These are phyloP conservation scores for Rubroboletus satanas DNA, from an alignment of 768 basidiomycete species.

Conservation along the genomic window DNA sequence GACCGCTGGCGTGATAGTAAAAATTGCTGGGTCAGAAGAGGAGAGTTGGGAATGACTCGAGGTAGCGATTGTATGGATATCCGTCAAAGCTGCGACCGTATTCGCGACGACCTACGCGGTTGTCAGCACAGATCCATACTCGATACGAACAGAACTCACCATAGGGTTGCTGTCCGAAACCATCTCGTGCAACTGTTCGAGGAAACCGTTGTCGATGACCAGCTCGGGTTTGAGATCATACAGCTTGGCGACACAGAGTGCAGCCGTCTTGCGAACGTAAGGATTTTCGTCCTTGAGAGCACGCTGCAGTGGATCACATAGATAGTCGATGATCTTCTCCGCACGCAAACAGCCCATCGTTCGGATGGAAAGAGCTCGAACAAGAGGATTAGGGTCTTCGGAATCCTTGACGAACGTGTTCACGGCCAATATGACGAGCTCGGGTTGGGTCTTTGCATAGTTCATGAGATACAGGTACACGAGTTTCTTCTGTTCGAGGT, in stretches of 20 bases:
- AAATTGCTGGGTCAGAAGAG: slow-evolving; percentile 61
- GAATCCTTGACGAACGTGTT: slow-evolving; percentile 99
- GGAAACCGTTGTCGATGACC: slow-evolving; percentile 91
- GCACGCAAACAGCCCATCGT: slow-evolving; percentile 98
- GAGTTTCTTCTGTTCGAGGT: slow-evolving; percentile 99
- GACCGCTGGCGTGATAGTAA: slow-evolving; percentile 77
- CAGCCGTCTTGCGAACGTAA: slow-evolving; percentile 97
- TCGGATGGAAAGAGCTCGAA: slow-evolving; percentile 92
- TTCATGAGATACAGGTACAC: slow-evolving; percentile 99
- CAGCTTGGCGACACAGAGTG: slow-evolving; percentile 93
- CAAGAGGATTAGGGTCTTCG: slow-evolving; percentile 94
- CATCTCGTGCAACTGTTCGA: slow-evolving; percentile 87
- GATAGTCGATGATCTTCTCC: slow-evolving; percentile 98
- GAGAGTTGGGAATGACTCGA: slow-evolving; percentile 48
- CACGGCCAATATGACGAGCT: slow-evolving; percentile 97
- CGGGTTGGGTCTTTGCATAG: slow-evolving; percentile 98
- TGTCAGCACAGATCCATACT: not conserved
- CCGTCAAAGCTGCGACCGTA: slow-evolving; percentile 87
- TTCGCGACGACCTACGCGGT: slow-evolving; percentile 88
- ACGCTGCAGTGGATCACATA: slow-evolving; percentile 92
- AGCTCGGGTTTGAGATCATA: slow-evolving; percentile 96
- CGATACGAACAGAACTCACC: slow-evolving; percentile 45
- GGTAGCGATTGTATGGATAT: slow-evolving; percentile 77
- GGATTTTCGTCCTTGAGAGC: slow-evolving; percentile 94
- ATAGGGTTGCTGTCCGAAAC: slow-evolving; percentile 95